These are phyloP conservation scores for Rhizopogon salebrosus DNA, from an alignment of 768 basidiomycete species.

Conservation along the genomic window DNA sequence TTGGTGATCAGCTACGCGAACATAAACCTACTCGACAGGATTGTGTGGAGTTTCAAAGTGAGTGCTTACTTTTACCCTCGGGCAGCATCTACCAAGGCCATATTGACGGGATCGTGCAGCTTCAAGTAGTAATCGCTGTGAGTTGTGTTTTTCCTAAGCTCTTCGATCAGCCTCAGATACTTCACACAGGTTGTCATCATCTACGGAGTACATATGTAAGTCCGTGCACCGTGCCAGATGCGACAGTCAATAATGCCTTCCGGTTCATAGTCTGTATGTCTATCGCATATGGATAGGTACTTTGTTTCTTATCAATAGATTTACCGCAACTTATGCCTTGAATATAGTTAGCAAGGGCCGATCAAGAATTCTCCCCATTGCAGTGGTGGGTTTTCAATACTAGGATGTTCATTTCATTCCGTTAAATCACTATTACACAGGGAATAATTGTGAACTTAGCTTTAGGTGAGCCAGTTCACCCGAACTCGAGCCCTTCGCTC, in stretches of 20 bases:
- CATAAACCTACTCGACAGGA: constrained; percentile 20
- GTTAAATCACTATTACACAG: not conserved
- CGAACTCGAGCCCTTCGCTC: not conserved
- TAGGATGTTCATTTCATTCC: not conserved
- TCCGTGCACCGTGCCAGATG: not conserved
- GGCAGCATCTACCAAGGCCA: no score
- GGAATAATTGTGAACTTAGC: not conserved
- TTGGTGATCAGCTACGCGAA: constrained; percentile 29
- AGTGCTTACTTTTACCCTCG: not conserved
- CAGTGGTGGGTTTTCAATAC: not conserved
- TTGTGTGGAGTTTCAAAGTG: constrained; percentile 21
- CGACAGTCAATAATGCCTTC: not conserved
- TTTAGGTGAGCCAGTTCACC: not conserved
- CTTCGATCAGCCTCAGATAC: not conserved
- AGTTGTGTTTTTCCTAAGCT: not conserved
- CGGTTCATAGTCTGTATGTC: not conserved
- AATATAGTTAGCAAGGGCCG: not conserved
- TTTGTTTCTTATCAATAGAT: not conserved
- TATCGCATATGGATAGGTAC: constrained; percentile 3
- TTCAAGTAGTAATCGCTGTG: not conserved
- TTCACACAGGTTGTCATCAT: not conserved
- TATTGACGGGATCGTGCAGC: not conserved
- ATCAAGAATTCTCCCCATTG: not conserved
- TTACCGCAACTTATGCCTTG: not conserved
- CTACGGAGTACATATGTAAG: not conserved